A percentile compares a stretch with the other conserved stretches of the same genome.
phyloP scores from a whole-genome alignment of 2,329 filamentous ascomycete genomes.

The Emergomyces pasteurianus region DNA sequence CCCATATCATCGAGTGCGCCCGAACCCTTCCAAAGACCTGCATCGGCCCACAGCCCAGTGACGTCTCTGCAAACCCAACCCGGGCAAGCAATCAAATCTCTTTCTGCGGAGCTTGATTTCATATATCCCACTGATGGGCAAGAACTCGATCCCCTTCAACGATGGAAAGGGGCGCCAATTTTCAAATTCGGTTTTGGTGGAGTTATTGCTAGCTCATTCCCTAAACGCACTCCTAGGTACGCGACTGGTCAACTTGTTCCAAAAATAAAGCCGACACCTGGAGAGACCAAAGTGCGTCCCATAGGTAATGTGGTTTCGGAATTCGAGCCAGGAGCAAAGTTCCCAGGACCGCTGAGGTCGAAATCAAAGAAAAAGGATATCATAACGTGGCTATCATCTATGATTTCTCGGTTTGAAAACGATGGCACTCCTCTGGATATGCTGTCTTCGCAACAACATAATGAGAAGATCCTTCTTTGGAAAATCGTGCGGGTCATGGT shows the following conservation, averaged over 20 bases:
- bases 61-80: slow-evolving; percentile 17
- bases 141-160: slow-evolving; percentile 61
- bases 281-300: slow-evolving; percentile 66
- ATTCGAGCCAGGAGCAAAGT: slow-evolving; percentile 61
- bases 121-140: slow-evolving; percentile 45
- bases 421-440: slow-evolving; percentile 29
- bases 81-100: slow-evolving; percentile 26
- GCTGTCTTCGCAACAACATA: slow-evolving; percentile 50
- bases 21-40: slow-evolving; percentile 41
- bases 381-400: slow-evolving; percentile 62
- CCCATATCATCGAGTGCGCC: slow-evolving; percentile 31
- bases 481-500: slow-evolving; percentile 71
- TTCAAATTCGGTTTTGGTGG: slow-evolving; percentile 85
- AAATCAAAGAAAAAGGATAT: slow-evolving; percentile 96
- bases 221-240: slow-evolving; percentile 78
- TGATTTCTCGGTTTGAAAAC: slow-evolving; percentile 62
- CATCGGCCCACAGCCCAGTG: slow-evolving; percentile 41
- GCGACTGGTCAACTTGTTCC: slow-evolving; percentile 59
- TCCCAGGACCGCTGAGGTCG: slow-evolving; percentile 77
- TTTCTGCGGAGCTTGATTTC: slow-evolving; percentile 42
- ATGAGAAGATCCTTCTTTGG: slow-evolving; percentile 72
- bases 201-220: slow-evolving; percentile 70
- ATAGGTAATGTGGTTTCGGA: slow-evolving; percentile 63
- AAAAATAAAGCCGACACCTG: slow-evolving; percentile 68
- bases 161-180: slow-evolving; percentile 83